Base-by-base conservation (phyloP, 2,329 filamentous ascomycete genomes). In the Fusarium lyarnte region DNA sequence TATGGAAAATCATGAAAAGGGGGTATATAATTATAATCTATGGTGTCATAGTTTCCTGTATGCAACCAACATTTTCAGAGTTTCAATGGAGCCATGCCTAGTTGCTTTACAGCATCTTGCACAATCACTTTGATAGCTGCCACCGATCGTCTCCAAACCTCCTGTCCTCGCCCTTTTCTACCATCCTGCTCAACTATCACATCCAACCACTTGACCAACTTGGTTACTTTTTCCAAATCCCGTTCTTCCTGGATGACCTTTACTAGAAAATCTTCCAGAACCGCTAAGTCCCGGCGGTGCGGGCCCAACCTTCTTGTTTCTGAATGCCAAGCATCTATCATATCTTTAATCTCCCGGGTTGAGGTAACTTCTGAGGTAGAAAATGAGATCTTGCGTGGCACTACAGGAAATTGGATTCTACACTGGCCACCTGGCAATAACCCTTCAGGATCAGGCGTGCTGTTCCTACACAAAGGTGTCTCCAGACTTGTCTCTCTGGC, bases 281-380 rank as follows among this genome's bases (percentile, higher is more conserved):
- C 90, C 43, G 87, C 87, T 1, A 95, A 91, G 81, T 99, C 96
- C 63, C 93, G 90, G 0, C 83, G 82, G 80, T 96, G 94, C 3
- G 96, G 96, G 0, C 93, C 94, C 6, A 95, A 92, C 9, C 85
- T 85, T 39, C 81, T 84, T 68, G 95, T 97, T 67, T 92, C 90
- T 6, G 83, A 79, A 72, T 94, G 88, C 96, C 96, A 99, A 8
- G 89, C 89, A 60, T 86, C 88, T 19, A 98, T 84, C 78, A 94
- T 94, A 41, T 89, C 86, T 47, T 94, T 88, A 59, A 98, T 84
- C 73, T 97, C 92, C 1, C 79, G 76, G 10, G 84, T 73, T 2
- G 81, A 83, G 29, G 83, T 84, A 17, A 85, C 76, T 1, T 80
- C 82, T 2, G 83, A 81, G 16, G 80, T 81, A 8, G 85, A 81